phyloP scores from a whole-genome alignment of 192 early-diverging fungal genomes.

The Umbelopsis sp. region DNA sequence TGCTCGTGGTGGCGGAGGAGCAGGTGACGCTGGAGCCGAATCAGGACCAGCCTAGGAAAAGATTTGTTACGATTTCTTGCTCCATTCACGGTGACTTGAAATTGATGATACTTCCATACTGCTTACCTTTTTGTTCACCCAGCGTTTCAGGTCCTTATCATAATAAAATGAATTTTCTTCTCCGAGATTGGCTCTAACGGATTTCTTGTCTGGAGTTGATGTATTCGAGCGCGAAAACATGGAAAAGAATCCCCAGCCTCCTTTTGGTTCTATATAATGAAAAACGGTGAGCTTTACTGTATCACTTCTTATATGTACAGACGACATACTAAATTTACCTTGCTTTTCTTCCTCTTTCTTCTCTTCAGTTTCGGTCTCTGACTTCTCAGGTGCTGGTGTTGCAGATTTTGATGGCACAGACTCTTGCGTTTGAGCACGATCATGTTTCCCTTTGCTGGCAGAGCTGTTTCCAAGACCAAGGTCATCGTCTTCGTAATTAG shows the following conservation, averaged over 20 bases:
- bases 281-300: neutral
- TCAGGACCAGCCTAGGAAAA: neutral
- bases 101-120: neutral
- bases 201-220: slow-evolving; percentile 31
- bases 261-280: neutral
- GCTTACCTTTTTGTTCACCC: slow-evolving; percentile 79
- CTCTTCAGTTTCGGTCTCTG: neutral
- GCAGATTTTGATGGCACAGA: neutral
- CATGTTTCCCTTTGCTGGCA: slow-evolving; percentile 35
- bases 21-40: slow-evolving; percentile 17
- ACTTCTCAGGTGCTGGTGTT: slow-evolving; percentile 16
- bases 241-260: slow-evolving; percentile 40
- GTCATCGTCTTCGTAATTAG: slow-evolving; percentile 56
- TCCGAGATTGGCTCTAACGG: slow-evolving; percentile 84
- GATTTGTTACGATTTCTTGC: neutral
- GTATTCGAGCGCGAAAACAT: slow-evolving; percentile 29
- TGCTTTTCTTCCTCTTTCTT: slow-evolving; percentile 33
- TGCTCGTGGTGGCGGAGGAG: slow-evolving; percentile 30
- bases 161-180: slow-evolving; percentile 84
- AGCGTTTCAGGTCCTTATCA: slow-evolving; percentile 83
- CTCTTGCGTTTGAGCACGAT: neutral
- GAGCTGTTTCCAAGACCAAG: slow-evolving; percentile 63
- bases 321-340: neutral
- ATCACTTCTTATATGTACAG: neutral
- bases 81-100: neutral